Conservation (phyloP, 768 basidiomycete genomes). For the Leccinum boreale region DNA sequence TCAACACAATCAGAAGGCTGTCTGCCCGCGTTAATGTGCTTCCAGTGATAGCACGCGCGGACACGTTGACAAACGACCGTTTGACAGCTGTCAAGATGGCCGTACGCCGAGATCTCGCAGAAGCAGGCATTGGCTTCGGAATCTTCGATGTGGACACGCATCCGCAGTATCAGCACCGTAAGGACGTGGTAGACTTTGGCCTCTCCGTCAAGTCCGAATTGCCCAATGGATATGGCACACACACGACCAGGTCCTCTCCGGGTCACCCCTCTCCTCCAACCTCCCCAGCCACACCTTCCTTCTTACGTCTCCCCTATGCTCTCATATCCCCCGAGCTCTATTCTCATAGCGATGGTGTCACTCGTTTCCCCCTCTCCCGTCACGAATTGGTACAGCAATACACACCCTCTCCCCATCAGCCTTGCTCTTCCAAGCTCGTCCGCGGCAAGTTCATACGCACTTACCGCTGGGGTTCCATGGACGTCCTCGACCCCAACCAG, state of each 20-base stretch:
- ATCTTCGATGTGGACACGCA: slow-evolving; percentile 78
- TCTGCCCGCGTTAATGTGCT: slow-evolving; percentile 84
- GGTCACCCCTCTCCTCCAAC: slow-evolving; percentile 60
- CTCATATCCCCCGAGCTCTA: slow-evolving; percentile 82
- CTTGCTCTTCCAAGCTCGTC: slow-evolving; percentile 42
- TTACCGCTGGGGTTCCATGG: slow-evolving; percentile 83
- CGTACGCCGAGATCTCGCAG: slow-evolving; percentile 75
- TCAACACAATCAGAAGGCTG: slow-evolving; percentile 73
- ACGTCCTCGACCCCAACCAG: slow-evolving; percentile 74
- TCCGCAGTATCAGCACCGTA: slow-evolving; percentile 42
- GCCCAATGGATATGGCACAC: slow-evolving; percentile 48
- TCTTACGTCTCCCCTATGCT: slow-evolving; percentile 75
- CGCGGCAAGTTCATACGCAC: slow-evolving; percentile 65
- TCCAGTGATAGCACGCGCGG: slow-evolving; percentile 80
- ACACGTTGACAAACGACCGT: slow-evolving; percentile 78
- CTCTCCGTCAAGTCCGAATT: slow-evolving; percentile 48
- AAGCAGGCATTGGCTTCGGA: slow-evolving; percentile 84
- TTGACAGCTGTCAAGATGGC: slow-evolving; percentile 77
- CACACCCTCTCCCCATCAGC: slow-evolving; percentile 51
- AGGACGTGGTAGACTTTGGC: slow-evolving; percentile 42
- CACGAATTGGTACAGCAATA: slow-evolving; percentile 75
- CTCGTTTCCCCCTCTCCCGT: slow-evolving; percentile 53
- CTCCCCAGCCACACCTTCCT: slow-evolving; percentile 58
- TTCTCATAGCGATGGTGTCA: slow-evolving; percentile 79
- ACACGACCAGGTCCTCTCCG: slow-evolving; percentile 50